Percentiles rank a stretch among this genome's conserved stretches.
Conservation (phyloP, 768 basidiomycete species). For the Fomitopsis pulvina region DNA sequence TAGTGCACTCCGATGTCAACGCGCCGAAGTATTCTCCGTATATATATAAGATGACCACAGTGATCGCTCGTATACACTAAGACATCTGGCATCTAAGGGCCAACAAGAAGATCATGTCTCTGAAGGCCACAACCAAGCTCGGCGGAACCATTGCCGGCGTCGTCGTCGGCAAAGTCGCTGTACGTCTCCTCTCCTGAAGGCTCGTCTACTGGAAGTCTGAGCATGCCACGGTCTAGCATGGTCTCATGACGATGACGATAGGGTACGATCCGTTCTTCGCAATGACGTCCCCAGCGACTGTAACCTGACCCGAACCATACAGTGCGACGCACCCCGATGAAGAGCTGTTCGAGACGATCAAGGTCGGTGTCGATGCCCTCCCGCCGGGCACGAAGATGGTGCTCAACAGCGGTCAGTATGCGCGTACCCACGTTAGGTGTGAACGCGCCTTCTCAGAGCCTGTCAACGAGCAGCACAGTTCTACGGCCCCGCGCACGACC, state of each 20-base stretch:
- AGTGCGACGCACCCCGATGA: slow-evolving; percentile 40
- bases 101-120: slow-evolving; percentile 29
- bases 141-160: slow-evolving; percentile 32
- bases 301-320: background rate
- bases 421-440: too few species aligned
- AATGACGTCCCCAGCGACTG: background rate
- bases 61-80: too few species aligned
- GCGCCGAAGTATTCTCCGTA: too few species aligned
- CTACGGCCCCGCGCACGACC: slow-evolving; percentile 37
- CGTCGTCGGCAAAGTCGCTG: slow-evolving; percentile 33
- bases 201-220: slow-evolving; percentile 10
- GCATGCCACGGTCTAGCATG: slow-evolving; percentile 27
- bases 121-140: slow-evolving; percentile 24
- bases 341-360: slow-evolving; percentile 56
- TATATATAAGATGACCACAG: too few species aligned
- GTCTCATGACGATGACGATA: slow-evolving; percentile 55
- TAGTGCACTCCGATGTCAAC: too few species aligned
- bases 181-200: slow-evolving; percentile 21
- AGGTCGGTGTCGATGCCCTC: slow-evolving; percentile 37
- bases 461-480: slow-evolving; percentile 38
- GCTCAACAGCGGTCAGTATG: slow-evolving; percentile 39
- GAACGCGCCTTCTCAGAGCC: slow-evolving; percentile 12
- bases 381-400: slow-evolving; percentile 41
- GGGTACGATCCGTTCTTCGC: slow-evolving; percentile 5
- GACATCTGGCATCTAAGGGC: too few species aligned